Evolutionary conservation across 2,329 filamentous ascomycete species (phyloP).

Genomic region (Neospermospora avenae): DNA sequence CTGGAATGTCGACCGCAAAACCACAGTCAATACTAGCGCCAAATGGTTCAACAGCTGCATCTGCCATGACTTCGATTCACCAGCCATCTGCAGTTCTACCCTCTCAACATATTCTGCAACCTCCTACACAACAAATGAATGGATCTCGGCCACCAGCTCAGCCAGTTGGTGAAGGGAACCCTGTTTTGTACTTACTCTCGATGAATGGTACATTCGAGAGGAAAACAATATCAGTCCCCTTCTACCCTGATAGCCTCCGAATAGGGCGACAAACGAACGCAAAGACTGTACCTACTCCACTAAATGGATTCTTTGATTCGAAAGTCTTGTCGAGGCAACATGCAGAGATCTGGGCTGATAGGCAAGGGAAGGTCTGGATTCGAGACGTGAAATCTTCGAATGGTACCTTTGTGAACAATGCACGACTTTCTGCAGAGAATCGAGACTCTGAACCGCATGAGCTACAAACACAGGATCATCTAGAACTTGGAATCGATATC

Average conservation of each 20-base stretch:
- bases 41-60: conserved; percentile 56
- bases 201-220: conserved; percentile 96
- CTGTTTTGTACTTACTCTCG: conserved; percentile 80
- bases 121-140: conserved; percentile 54
- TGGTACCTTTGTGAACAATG: conserved; percentile 95
- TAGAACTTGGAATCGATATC: conserved; percentile 97
- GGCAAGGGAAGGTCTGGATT: conserved; percentile 87
- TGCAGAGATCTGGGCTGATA: conserved; percentile 90
- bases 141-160: conserved; percentile 44
- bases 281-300: conserved; percentile 85
- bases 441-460: conserved; percentile 95
- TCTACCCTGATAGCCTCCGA: conserved; percentile 86
- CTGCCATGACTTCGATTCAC: conserved; percentile 60
- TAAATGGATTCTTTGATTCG: conserved; percentile 96
- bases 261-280: conserved; percentile 97
- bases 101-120: conserved; percentile 66
- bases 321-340: conserved; percentile 96
- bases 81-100: conserved; percentile 57
- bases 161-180: conserved; percentile 53
- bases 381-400: conserved; percentile 98
- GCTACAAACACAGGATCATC: conserved; percentile 82
- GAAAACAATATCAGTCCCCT: conserved; percentile 93
- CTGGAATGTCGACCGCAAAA: conserved; percentile 58
- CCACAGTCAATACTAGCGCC: conserved; percentile 59
- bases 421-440: conserved; percentile 87